Conservation (phyloP, 2,329 filamentous ascomycete species). For the Botrytis hyacinthi region DNA sequence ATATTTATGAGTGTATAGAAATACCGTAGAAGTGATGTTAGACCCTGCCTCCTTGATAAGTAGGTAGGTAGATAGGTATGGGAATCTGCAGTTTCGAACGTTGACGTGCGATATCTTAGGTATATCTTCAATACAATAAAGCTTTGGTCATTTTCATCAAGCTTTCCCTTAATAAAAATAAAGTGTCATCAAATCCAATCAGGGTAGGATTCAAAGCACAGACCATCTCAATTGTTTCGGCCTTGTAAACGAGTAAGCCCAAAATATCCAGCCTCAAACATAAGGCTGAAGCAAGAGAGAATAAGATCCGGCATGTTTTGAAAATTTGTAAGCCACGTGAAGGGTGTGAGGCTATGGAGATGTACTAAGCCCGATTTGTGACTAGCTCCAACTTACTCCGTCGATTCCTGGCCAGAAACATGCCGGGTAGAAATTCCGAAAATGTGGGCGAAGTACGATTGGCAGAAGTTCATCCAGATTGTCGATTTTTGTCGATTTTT, state of each 20-base stretch:
- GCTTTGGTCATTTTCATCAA: slow-evolving; percentile 4
- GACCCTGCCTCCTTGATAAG: background rate
- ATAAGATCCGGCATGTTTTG: background rate
- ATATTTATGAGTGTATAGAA: slow-evolving; percentile 44
- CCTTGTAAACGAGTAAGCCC: background rate
- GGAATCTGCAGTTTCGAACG: background rate
- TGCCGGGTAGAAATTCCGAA: slow-evolving; percentile 17
- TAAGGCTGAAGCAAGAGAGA: background rate
- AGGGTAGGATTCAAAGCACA: background rate
- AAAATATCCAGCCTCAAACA: background rate
- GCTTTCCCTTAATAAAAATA: slow-evolving; percentile 6
- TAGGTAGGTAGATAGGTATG: background rate
- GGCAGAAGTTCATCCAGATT: slow-evolving; percentile 12
- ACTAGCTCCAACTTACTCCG: background rate
- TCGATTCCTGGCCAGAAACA: background rate
- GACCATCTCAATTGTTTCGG: background rate
- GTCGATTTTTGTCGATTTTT: background rate
- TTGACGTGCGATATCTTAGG: slow-evolving; percentile 22
- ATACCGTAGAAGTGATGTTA: background rate
- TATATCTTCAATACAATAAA: slow-evolving; percentile 6
- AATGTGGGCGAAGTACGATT: slow-evolving; percentile 15
- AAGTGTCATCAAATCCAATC: background rate
- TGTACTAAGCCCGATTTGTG: background rate
- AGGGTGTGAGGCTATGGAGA: background rate
- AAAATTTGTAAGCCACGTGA: slow-evolving; percentile 12